Evolutionary conservation across 345 rosid genomes (phyloP), one percentile per base, ranked within the genome.

Genomic region (Cochlearia excelsa): DNA sequence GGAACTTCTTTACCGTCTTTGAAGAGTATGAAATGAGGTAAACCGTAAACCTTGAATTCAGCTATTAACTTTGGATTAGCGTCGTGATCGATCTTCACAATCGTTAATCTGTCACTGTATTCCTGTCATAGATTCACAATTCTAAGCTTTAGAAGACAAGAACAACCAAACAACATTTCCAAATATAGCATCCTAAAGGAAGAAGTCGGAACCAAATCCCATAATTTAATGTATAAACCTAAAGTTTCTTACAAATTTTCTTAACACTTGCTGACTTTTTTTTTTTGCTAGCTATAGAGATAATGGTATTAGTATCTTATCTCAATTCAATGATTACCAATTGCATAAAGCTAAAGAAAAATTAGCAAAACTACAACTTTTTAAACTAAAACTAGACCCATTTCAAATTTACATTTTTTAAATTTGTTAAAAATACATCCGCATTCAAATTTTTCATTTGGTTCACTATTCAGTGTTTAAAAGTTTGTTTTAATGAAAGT

Each of bases 51-150:
- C 72, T 86, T 81, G 66, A 67, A 86, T 16, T 89, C 80, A 27
- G 82, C 67, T 39, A 89, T 89, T 27, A 89, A 51, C 34, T 68
- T 54, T 0, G 89, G 97, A 59, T 82, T 89, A 11, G 80, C 78
- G 23, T 87, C 91, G 16, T 84, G 95, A 68, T 86, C 92, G 30
- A 89, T 86, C 79, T 86, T 89, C 29, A 86, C 91, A 16, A 89
- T 80, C 23, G 52, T 71, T 80, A 89, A 64, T 74, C 40, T 89
- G 9, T 84, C 87, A 37, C 59, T 74, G 54, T 86, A 89, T 67
- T 84, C 95, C 91, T 87, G 33, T 0, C 46, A 28, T 1, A 59
- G 1, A 4, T 9, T 51, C 30, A 26, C 9, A 48, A 45, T 54
- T 33, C 16, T 3, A 0, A 29, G 39, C 6, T 52, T 38, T 26